Percentiles rank a stretch among this genome's conserved stretches.
These are phyloP conservation scores for Parascedosporium putredinis DNA, from an alignment of 2,329 filamentous ascomycete species.

Conservation along the genomic window DNA sequence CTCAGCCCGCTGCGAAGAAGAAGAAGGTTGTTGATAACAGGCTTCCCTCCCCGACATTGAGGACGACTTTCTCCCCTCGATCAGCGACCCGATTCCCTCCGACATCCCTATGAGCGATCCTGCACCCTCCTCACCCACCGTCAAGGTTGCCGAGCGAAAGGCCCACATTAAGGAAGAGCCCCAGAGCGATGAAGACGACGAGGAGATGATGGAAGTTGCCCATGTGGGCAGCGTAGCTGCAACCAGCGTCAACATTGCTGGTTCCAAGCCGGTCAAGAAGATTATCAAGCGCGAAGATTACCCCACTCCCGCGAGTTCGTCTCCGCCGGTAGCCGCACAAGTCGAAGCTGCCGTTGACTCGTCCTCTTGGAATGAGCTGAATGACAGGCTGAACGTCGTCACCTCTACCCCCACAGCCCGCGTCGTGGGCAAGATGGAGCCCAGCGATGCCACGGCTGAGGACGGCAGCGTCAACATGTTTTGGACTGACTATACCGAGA, in stretches of 20 bases:
- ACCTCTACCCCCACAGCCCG: slow-evolving; percentile 59
- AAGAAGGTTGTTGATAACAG: slow-evolving; percentile 38
- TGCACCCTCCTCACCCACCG: slow-evolving; percentile 75
- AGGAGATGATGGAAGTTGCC: slow-evolving; percentile 79
- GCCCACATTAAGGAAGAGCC: slow-evolving; percentile 36
- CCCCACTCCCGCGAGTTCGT: slow-evolving; percentile 66
- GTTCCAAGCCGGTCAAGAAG: slow-evolving; percentile 63
- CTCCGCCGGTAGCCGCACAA: slow-evolving; percentile 52
- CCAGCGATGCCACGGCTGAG: slow-evolving; percentile 79
- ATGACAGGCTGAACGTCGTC: slow-evolving; percentile 74
- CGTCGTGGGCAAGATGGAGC: slow-evolving; percentile 68
- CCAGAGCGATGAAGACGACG: slow-evolving; percentile 60
- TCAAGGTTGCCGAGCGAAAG: slow-evolving; percentile 68
- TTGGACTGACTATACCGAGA: slow-evolving; percentile 92
- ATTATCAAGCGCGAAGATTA: slow-evolving; percentile 56
- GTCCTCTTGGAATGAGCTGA: slow-evolving; percentile 80
- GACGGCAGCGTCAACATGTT: slow-evolving; percentile 91
- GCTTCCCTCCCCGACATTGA: slow-evolving; percentile 43
- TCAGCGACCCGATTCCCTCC: slow-evolving; percentile 39
- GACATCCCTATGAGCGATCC: slow-evolving; percentile 76
- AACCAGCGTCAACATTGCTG: slow-evolving; percentile 74
- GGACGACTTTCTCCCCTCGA: slow-evolving; percentile 41
- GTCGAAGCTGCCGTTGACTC: slow-evolving; percentile 53
- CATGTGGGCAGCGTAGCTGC: slow-evolving; percentile 60
- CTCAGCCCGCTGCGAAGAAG: slow-evolving; percentile 45